Base-by-base conservation (phyloP, 2,329 filamentous ascomycete genomes). In the Trichophyton verrucosum region DNA sequence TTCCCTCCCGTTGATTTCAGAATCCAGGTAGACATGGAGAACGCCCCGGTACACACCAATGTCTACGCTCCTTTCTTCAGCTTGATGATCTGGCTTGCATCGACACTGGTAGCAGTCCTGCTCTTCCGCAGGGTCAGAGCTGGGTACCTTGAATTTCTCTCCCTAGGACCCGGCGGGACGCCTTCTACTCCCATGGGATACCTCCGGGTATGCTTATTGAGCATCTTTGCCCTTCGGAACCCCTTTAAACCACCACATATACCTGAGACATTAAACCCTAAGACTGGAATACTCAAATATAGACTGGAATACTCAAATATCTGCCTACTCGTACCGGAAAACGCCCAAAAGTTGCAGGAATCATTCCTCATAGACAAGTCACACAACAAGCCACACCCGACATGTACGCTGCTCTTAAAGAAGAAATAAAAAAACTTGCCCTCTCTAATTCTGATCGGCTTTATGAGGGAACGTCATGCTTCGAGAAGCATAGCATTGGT, bases 401-500 rank as follows among this genome's bases (percentile, higher is more conserved):
- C 13, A 81, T 83, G 69, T 85, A 86, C 70, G 69, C 75, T n/a
- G 71, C 75, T 13, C 78, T 90, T 2, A 77, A 80, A 1, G 68
- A 72, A 0, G 77, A 79, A 1, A 77, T 90, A 57, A 73, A 80
- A 60, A 71, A 71, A 3, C 76, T 89, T 24, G 78, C 78, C 9
- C 65, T 69, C 1, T 67, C 67, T n/a, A 74, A 77, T 66, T 78
- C 78, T 1, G 72, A 74, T 1, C 73, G 72, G 15, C 77, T 87
- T 61, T 81, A 78, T 68, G 82, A 85, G 7, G 86, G 82, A 0
- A 86, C 81, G 0, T 89, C 86, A 0, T 91, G 87, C 69, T 85
- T 94, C 66, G 89, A 94, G 73, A 92, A 91, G 75, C 86, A 92
- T 69, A 87, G 87, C 47, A 80, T 89, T 4, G 89, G 86, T 0